Evolutionary conservation across 352 stramenopile species (phyloP), one percentile per base, ranked within the genome.

Genomic region (Peronospora belbahrii): DNA sequence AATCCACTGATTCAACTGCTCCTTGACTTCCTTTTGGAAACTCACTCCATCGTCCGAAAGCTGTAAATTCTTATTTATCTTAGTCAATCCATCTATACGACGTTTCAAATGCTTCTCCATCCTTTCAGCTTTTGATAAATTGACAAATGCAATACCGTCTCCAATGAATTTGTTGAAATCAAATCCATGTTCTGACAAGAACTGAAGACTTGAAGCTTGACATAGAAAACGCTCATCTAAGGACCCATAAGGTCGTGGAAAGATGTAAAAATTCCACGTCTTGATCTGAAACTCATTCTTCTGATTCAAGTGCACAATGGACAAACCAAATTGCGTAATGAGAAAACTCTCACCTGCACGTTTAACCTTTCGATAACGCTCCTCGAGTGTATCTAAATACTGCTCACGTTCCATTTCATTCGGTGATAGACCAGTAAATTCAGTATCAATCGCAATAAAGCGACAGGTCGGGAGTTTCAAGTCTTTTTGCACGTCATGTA

Each of bases 211-310:
- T 24, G 74, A 86, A 0, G 75, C 71, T 45, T 93, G 81, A 41
- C 79, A 89, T 48, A 89, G 38, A 32, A 92, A 88, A 13, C 81
- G 78, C 47, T 85, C 64, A 50, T 93, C 81, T 39, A 67, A 44
- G 6, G 71, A 61, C 31, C 64, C 64, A 33, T 86, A 84, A 14
- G 78, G 73, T 2, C 74, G 64, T 6, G 81, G 81, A 42, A 88
- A 90, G 8, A 93, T 62, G 58, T 85, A 93, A 52, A 93, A 89
- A 61, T 93, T 93, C 74, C 73, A 93, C n/a, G 74, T 86, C 52
- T 74, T 77, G 61, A 88, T 76, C 24, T 66, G 53, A 42, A 78
- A 62, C 48, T 83, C 54, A 30, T 80, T 56, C 34, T 67, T 48
- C 17, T 74, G 56, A 48, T 85, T 65, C 20, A 87, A 38, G 44